These are phyloP conservation scores for Papiliotrema nemorosa DNA, from an alignment of 1,284 basidiomycete genomes.

Conservation along the genomic window DNA sequence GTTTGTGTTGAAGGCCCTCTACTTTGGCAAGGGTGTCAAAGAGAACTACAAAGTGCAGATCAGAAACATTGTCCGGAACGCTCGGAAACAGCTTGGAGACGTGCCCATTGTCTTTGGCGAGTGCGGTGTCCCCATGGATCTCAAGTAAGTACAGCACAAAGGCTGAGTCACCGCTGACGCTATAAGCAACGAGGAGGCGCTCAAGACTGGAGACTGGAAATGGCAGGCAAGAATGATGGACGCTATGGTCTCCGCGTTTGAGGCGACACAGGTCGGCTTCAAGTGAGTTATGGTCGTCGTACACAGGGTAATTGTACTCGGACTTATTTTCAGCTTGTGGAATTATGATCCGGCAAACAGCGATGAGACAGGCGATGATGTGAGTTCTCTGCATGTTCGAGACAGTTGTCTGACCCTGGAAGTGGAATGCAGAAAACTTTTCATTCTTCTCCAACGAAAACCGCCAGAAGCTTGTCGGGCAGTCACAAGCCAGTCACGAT, in stretches of 20 bases:
- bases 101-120: conserved; percentile 81
- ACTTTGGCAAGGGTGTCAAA: conserved; percentile 76
- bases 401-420: neutral
- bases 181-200: conserved; percentile 65
- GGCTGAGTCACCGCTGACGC: conserved; percentile 1
- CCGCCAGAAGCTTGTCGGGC: conserved; percentile 36
- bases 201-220: conserved; percentile 67
- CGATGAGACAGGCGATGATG: conserved; percentile 70
- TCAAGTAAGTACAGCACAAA: conserved; percentile 63
- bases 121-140: conserved; percentile 88
- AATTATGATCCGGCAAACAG: conserved; percentile 89
- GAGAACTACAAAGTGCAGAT: conserved; percentile 81
- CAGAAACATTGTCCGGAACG: conserved; percentile 67
- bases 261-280: conserved; percentile 68
- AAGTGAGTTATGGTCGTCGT: conserved; percentile 59
- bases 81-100: conserved; percentile 66
- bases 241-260: conserved; percentile 72
- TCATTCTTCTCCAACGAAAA: conserved; percentile 73
- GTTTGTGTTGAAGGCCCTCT: conserved; percentile 72
- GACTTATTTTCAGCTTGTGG: conserved; percentile 65
- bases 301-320: neutral
- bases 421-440: conserved; percentile 95
- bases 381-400: conserved; percentile 11
- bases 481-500: conserved; percentile 50
- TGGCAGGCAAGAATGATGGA: conserved; percentile 88